Percentiles rank a stretch among this genome's conserved stretches.
Evolutionary conservation across 148 eudicot species (phyloP).

Genomic region (Fagopyrum tataricum): DNA sequence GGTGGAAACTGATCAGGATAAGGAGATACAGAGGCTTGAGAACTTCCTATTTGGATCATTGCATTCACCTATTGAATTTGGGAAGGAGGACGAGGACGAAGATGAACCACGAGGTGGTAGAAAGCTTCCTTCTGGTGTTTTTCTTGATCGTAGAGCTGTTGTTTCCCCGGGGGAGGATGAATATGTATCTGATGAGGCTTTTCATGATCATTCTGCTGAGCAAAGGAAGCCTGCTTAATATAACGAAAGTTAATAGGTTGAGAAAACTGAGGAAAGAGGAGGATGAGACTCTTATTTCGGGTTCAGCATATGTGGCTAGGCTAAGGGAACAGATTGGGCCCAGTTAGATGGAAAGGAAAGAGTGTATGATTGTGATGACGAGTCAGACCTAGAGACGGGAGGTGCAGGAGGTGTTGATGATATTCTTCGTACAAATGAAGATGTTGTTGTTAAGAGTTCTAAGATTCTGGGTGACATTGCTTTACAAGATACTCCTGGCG

Average conservation of each 20-base stretch:
- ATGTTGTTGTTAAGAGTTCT: conserved; percentile 52
- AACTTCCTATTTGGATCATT: conserved; percentile 58
- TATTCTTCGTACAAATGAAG: conserved; percentile 54
- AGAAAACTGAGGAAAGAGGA: conserved; percentile 85
- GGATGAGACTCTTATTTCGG: conserved; percentile 68
- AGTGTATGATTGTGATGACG: conserved; percentile 59
- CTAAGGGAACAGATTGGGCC: conserved; percentile 94
- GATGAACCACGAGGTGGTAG: conserved; percentile 8
- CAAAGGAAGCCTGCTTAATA: conserved; percentile 68
- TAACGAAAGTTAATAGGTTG: conserved; percentile 66
- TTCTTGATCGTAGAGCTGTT: conserved; percentile 22
- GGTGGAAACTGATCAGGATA: conserved; percentile 37
- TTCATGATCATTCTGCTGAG: no score
- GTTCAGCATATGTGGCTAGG: conserved; percentile 59
- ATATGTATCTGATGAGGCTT: no score
- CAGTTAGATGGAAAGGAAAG: conserved; percentile 35
- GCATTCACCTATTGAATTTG: conserved; percentile 63
- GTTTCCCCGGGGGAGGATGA: conserved; percentile 42
- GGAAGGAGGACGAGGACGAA: conserved; percentile 40
- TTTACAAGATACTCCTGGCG: conserved; percentile 53
- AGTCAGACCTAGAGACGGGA: conserved; percentile 48
- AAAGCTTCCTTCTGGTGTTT: conserved; percentile 10
- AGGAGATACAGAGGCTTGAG: conserved; percentile 62
- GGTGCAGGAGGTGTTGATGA: conserved; percentile 30
- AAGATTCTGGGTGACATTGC: conserved; percentile 72